Evolutionary conservation across 129 eudicot genomes (phyloP).

Genomic region (Tagetes patula): DNA sequence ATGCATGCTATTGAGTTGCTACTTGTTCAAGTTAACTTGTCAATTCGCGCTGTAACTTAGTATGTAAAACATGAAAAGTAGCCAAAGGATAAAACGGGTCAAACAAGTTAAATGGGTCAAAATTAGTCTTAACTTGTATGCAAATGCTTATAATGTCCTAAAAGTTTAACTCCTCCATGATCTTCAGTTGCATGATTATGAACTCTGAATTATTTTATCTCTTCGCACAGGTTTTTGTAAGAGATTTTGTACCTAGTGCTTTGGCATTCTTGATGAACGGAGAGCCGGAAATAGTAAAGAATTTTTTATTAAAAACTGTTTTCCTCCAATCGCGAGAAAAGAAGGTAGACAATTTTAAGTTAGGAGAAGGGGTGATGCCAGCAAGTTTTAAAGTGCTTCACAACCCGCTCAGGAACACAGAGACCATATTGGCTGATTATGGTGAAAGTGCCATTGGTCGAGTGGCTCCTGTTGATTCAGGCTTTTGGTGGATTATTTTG

Average conservation of each 20-base stretch:
- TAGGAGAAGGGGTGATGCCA: slow-evolving; percentile 98
- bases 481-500: slow-evolving; percentile 97
- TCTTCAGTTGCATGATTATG: neutral
- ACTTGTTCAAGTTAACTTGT: neutral
- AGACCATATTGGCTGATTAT: slow-evolving; percentile 83
- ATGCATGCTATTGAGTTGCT: neutral
- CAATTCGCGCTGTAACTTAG: neutral
- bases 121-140: neutral
- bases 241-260: slow-evolving; percentile 96
- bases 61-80: neutral
- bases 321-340: slow-evolving; percentile 93
- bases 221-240: slow-evolving; percentile 64
- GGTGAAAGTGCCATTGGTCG: slow-evolving; percentile 99
- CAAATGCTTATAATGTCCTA: neutral
- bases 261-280: slow-evolving; percentile 96
- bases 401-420: slow-evolving; percentile 68
- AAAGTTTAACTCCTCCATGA: neutral
- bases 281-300: slow-evolving; percentile 86
- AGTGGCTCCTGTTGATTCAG: slow-evolving; percentile 98
- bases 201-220: neutral
- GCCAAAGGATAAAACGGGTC: neutral
- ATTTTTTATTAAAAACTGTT: slow-evolving; percentile 74
- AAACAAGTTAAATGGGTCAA: neutral
- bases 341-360: slow-evolving; percentile 76
- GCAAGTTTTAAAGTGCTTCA: slow-evolving; percentile 95